Percentiles rank a stretch among this genome's conserved stretches.
Conservation (phyloP, 2,329 filamentous ascomycete species). For the Hirsutella thompsonii region DNA sequence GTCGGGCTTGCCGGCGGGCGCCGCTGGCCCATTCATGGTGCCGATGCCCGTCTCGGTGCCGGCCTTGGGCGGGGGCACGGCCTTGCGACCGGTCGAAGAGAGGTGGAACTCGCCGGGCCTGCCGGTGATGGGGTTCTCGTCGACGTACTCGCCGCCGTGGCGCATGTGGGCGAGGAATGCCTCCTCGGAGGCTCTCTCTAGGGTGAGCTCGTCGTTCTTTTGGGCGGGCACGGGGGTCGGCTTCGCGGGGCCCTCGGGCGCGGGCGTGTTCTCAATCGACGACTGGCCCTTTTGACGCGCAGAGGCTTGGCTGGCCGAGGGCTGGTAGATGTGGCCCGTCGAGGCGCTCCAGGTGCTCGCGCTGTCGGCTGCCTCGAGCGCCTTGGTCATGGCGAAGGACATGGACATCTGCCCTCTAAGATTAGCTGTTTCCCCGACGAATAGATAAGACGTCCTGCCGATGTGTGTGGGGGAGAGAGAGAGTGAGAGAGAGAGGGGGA, state of each 20-base stretch:
- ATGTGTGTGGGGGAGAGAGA: too few species aligned
- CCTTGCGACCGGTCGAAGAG: slow-evolving; percentile 44
- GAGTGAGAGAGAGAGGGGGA: not conserved
- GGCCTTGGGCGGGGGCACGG: slow-evolving; percentile 18
- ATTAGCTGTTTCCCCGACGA: not conserved
- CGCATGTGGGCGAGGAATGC: slow-evolving; percentile 43
- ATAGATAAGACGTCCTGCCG: too few species aligned
- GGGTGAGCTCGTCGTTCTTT: slow-evolving; percentile 24
- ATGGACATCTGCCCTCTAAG: slow-evolving; percentile 34
- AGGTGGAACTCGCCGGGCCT: slow-evolving; percentile 53
- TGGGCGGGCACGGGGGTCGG: slow-evolving; percentile 14
- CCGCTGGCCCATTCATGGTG: slow-evolving; percentile 20
- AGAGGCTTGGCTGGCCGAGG: slow-evolving; percentile 16
- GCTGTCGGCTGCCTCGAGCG: slow-evolving; percentile 35
- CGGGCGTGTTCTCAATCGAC: slow-evolving; percentile 32
- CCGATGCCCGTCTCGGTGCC: slow-evolving; percentile 18
- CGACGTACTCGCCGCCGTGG: slow-evolving; percentile 51
- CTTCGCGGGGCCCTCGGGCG: slow-evolving; percentile 25
- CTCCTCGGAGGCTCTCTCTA: slow-evolving; percentile 41
- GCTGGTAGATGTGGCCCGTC: slow-evolving; percentile 37
- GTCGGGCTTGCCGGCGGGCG: slow-evolving; percentile 27
- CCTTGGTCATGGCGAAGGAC: slow-evolving; percentile 39
- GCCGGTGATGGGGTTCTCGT: slow-evolving; percentile 56
- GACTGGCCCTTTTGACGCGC: slow-evolving; percentile 19
- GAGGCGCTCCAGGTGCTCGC: slow-evolving; percentile 42